These are phyloP conservation scores for Hypomontagnella submonticulosa DNA, from an alignment of 495 filamentous ascomycete species.

Conservation along the genomic window DNA sequence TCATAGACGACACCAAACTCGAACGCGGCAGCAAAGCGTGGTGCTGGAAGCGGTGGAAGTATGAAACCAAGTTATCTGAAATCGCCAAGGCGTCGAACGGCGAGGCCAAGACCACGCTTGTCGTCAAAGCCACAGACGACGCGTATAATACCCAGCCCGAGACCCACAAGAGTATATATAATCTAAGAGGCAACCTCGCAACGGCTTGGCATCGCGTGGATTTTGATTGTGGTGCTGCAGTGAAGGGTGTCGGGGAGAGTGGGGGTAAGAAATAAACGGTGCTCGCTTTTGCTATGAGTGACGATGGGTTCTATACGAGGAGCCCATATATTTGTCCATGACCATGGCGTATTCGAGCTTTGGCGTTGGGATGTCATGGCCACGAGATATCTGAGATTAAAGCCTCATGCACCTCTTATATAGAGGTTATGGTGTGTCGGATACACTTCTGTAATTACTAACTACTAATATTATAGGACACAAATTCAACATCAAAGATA, in stretches of 20 bases:
- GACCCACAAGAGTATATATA: slow-evolving; percentile 61
- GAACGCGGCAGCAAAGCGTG: slow-evolving; percentile 54
- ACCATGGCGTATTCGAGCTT: slow-evolving; percentile 2
- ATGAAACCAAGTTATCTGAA: slow-evolving; percentile 57
- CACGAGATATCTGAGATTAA: too few species aligned
- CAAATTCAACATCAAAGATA: too few species aligned
- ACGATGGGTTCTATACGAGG: background rate
- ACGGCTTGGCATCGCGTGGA: slow-evolving; percentile 65
- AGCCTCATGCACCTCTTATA: too few species aligned
- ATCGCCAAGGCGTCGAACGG: slow-evolving; percentile 54
- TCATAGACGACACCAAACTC: slow-evolving; percentile 55
- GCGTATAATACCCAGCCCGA: slow-evolving; percentile 68
- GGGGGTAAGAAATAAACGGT: slow-evolving; percentile 2
- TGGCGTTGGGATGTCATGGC: background rate
- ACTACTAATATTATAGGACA: too few species aligned
- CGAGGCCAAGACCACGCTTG: slow-evolving; percentile 53
- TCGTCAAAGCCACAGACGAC: slow-evolving; percentile 69
- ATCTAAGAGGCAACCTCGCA: slow-evolving; percentile 65
- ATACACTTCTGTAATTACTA: too few species aligned
- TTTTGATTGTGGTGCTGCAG: slow-evolving; percentile 31
- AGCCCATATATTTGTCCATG: background rate
- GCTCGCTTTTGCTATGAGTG: background rate
- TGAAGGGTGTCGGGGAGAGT: background rate
- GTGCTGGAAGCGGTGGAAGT: slow-evolving; percentile 67
- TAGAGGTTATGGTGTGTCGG: too few species aligned